Conservation (phyloP, 148 eudicot genomes). For the Rheum nobile region DNA sequence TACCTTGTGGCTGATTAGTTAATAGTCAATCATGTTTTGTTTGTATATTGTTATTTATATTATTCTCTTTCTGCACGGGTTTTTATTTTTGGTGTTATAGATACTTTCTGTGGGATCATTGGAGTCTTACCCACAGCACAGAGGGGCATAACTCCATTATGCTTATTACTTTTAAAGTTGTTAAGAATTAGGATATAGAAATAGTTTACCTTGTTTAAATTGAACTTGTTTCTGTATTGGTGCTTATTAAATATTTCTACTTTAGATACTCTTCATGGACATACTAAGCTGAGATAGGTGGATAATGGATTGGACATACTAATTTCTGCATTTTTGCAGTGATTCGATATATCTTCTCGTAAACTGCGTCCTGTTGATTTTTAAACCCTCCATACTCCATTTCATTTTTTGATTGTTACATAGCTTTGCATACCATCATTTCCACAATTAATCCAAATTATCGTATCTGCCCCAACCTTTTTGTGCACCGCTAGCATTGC, state of each 20-base stretch:
- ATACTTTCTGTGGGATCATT: background rate
- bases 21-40: background rate
- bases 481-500: background rate
- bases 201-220: background rate
- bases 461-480: background rate
- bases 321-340: background rate
- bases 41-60: no score
- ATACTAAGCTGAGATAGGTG: background rate
- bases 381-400: background rate
- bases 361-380: background rate
- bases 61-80: background rate
- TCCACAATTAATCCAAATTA: background rate
- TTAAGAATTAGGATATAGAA: background rate
- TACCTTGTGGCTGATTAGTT: background rate
- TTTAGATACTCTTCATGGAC: background rate
- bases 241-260: background rate
- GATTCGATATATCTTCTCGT: background rate
- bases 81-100: background rate
- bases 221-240: background rate
- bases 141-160: background rate
- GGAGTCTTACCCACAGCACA: background rate
- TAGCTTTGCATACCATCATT: background rate
- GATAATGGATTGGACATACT: background rate
- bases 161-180: background rate
- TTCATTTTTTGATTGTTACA: background rate